Percentiles rank a stretch among this genome's conserved stretches.
Evolutionary conservation across 2,329 filamentous ascomycete genomes (phyloP).

Genomic region (Emmonsia crescens): DNA sequence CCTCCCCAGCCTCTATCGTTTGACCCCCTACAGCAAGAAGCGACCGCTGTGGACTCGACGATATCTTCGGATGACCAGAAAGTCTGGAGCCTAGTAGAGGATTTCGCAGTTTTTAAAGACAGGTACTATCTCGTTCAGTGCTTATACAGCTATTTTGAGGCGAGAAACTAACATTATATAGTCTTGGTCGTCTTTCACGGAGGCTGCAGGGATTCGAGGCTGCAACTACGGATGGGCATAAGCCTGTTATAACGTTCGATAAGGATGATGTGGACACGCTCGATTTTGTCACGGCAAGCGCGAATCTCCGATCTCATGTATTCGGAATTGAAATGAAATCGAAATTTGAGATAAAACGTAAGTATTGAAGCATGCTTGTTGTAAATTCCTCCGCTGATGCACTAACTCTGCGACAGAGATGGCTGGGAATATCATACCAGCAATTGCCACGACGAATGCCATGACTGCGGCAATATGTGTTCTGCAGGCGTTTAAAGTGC

Average conservation of each 20-base stretch:
- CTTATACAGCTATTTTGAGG: not conserved
- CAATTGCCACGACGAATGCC: conserved; percentile 95
- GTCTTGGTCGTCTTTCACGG: conserved; percentile 63
- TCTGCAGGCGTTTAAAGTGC: conserved; percentile 81
- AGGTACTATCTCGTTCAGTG: conserved; percentile 34
- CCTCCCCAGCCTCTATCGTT: conserved; percentile 65
- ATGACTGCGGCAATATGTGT: conserved; percentile 91
- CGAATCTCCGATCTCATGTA: conserved; percentile 78
- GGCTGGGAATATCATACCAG: conserved; percentile 98
- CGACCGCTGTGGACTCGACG: conserved; percentile 40
- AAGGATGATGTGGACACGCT: conserved; percentile 94
- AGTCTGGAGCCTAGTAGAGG: conserved; percentile 73
- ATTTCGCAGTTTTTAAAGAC: conserved; percentile 74
- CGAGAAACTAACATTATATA: conserved; percentile 21
- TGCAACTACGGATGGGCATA: conserved; percentile 30
- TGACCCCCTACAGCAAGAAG: conserved; percentile 46
- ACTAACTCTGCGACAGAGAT: conserved; percentile 51
- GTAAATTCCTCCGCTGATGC: not conserved
- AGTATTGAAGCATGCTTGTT: conserved; percentile 13
- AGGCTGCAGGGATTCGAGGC: conserved; percentile 57
- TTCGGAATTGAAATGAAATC: conserved; percentile 83
- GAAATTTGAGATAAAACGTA: conserved; percentile 85
- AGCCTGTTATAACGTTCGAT: conserved; percentile 71
- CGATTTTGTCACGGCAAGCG: conserved; percentile 83
- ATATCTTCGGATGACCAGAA: conserved; percentile 58